Base-by-base conservation (phyloP, 805 yeast genomes). In the Maudiozyma saulgeensis region DNA sequence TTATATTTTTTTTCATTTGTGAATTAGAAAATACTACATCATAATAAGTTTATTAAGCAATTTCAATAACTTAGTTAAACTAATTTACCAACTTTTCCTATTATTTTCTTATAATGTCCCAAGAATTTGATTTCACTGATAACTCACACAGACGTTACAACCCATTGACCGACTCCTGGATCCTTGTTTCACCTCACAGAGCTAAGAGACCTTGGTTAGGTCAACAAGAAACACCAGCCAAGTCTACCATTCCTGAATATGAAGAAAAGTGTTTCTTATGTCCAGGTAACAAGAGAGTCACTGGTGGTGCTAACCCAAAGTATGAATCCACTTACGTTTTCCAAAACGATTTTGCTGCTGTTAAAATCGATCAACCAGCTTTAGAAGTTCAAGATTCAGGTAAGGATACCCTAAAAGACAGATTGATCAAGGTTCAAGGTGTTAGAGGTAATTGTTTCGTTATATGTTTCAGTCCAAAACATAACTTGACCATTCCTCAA, bases 171-270 rank as follows among this genome's bases (percentile, higher is more conserved):
- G 77, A 78, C 47, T 65, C 75, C n/a, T 81, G 82, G 79, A 80
- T 84, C 25, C 70, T 84, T 46, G 83, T 84, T 46, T 82, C 88
- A 15, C 90, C 91, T 6, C 91, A 84, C 60, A 70, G 90, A 50
- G 79, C 88, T 31, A 81, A 82, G 63, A 72, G 91, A 55, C 90
- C 91, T 19, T 84, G 90, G 90, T 84, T 80, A 62, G 90, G 90
- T 37, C 86, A 81, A 53, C 73, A 79, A 54, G 90, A 84, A 61
- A 70, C 69, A 35, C 63, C 72, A 15, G 57, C 62, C 47, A 69
- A 63, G 43, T 70, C 67, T 15, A 56, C 62, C 28, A 68, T 74
- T 53, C 84, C 86, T 4, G 68, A 56, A 34, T 82, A 77, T 59
- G 90, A 84, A 57, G 76, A 76, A 19, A 75, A 75, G 53, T 84